These are phyloP conservation scores for Metschnikowia drakensbergensis DNA, from an alignment of 805 yeast species.

Conservation along the genomic window DNA sequence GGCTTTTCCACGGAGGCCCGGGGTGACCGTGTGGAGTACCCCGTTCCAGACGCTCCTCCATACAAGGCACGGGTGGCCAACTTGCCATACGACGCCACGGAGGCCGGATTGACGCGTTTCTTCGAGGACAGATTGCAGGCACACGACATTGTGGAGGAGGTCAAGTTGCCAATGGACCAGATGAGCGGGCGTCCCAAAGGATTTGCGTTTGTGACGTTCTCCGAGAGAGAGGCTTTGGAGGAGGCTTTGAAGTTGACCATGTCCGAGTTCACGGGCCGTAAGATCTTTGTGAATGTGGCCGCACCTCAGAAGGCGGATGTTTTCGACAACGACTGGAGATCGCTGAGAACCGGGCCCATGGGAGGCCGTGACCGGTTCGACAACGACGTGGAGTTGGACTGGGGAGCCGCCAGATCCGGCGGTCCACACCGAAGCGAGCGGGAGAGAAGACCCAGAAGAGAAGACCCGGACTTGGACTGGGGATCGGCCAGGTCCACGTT, in stretches of 20 bases:
- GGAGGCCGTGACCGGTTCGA: constrained; percentile 24
- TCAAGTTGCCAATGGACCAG: constrained; percentile 70
- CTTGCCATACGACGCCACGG: constrained; percentile 77
- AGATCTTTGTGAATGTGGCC: constrained; percentile 53
- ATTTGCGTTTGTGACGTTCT: constrained; percentile 52
- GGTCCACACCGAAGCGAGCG: constrained; percentile 32
- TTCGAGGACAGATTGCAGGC: constrained; percentile 55
- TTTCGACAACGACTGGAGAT: constrained; percentile 46
- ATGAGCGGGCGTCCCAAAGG: constrained; percentile 59
- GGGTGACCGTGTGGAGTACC: constrained; percentile 62
- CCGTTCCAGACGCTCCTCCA: constrained; percentile 90
- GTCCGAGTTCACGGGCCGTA: constrained; percentile 46
- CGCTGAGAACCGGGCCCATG: constrained; percentile 27
- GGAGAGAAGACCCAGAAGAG: constrained; percentile 27
- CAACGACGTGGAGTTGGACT: constrained; percentile 58
- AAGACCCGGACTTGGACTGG: constrained; percentile 44
- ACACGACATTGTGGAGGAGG: constrained; percentile 50
- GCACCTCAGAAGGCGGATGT: constrained; percentile 50
- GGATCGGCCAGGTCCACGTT: constrained; percentile 31
- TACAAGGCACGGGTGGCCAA: constrained; percentile 85
- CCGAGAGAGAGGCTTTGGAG: constrained; percentile 44
- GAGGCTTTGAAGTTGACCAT: constrained; percentile 47
- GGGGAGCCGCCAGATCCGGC: constrained; percentile 48
- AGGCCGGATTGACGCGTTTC: constrained; percentile 58
- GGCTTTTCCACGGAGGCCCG: constrained; percentile 14